phyloP scores from a whole-genome alignment of 116 monocot species.

The Cymodocea nodosa region DNA sequence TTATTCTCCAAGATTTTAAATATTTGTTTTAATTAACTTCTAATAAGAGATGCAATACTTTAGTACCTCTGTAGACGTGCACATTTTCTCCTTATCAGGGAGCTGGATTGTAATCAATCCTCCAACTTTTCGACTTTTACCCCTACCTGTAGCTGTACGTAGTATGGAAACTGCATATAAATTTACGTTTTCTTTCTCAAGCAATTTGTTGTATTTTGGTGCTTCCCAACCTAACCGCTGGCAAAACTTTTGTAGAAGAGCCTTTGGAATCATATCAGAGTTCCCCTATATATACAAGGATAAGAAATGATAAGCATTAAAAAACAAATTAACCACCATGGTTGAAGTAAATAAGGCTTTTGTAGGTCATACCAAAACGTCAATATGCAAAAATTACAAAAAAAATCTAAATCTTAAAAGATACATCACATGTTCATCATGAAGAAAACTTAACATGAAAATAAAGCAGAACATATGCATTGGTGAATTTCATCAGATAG shows the following conservation, averaged over 20 bases:
- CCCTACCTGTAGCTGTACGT: conserved; percentile 65
- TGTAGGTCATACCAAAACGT: no score
- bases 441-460: no score
- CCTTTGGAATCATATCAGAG: conserved; percentile 55
- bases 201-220: conserved; percentile 75
- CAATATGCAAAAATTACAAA: no score
- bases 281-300: conserved; percentile 37
- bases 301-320: not conserved
- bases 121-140: conserved; percentile 79
- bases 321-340: no score
- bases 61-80: conserved; percentile 61
- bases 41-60: no score
- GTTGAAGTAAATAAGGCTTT: no score
- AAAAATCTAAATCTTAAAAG: no score
- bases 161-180: conserved; percentile 71
- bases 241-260: conserved; percentile 77
- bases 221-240: conserved; percentile 91
- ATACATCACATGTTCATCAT: no score
- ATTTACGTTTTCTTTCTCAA: conserved; percentile 48
- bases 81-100: conserved; percentile 34
- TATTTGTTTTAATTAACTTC: no score
- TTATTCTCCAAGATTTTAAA: no score
- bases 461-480: no score
- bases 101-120: conserved; percentile 73
- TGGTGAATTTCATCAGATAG: no score